Evolutionary conservation across 2,329 filamentous ascomycete genomes (phyloP).

Genomic region (Talaromyces sp.): DNA sequence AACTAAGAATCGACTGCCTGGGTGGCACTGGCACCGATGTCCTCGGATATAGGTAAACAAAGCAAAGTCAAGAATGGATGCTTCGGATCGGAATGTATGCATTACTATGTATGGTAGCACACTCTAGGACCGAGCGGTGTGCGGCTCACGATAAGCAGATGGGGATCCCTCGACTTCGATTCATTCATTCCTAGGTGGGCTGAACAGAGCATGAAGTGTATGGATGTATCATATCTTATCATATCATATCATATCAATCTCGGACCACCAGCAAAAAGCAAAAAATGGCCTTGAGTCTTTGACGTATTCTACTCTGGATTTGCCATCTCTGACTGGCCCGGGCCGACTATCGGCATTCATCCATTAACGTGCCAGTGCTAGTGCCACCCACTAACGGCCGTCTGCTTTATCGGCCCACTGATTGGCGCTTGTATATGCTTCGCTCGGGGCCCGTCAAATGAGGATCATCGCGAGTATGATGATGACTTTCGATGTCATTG

Average conservation of each 20-base stretch:
- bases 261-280: neutral
- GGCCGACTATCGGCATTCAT: neutral
- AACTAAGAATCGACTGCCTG: neutral
- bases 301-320: neutral
- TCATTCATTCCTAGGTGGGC: no score
- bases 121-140: neutral
- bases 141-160: neutral
- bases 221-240: constrained; percentile 1
- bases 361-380: neutral
- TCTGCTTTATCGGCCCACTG: neutral
- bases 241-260: neutral
- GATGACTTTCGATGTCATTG: constrained; percentile 1
- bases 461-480: constrained; percentile 1
- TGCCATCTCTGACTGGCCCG: neutral
- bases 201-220: neutral
- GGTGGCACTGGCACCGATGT: neutral
- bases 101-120: no score
- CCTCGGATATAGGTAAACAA: neutral
- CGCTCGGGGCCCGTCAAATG: neutral
- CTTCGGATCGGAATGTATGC: neutral
- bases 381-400: neutral
- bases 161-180: neutral
- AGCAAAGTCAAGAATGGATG: neutral
- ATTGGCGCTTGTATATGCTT: neutral
- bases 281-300: neutral